Evolutionary conservation across 2,329 filamentous ascomycete species (phyloP).

Genomic region (Beauveria varroae): DNA sequence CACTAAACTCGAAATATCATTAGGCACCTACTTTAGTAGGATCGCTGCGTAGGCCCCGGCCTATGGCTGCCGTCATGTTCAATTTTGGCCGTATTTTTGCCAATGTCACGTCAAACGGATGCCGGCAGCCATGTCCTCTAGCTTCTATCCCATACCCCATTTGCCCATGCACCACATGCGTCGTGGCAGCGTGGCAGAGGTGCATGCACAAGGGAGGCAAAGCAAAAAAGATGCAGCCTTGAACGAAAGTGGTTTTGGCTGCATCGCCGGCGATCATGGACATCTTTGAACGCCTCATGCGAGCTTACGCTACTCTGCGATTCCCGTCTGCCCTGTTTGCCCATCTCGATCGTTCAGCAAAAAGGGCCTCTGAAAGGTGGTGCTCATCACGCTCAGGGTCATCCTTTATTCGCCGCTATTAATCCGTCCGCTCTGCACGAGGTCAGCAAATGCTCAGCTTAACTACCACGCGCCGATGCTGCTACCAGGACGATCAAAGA

Average conservation of each 20-base stretch:
- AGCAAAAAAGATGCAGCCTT: not conserved
- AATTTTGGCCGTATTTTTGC: not conserved
- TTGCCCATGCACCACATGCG: not conserved
- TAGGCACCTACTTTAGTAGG: not conserved
- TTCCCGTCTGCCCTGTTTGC: not conserved
- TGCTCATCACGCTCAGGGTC: not conserved
- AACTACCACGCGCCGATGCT: not conserved
- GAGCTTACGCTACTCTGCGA: not conserved
- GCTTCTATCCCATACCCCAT: not conserved
- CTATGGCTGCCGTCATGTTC: not conserved
- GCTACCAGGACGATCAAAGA: not conserved
- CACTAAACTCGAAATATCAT: not conserved
- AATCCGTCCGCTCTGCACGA: not conserved
- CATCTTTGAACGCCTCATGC: not conserved
- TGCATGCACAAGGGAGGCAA: not conserved
- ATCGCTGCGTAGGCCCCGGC: not conserved
- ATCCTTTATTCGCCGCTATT: not conserved
- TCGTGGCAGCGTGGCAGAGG: not conserved
- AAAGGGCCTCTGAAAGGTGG: not conserved
- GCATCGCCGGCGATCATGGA: not conserved
- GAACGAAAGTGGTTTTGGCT: not conserved
- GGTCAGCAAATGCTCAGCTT: constrained; percentile 1
- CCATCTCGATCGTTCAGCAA: not conserved
- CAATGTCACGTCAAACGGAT: not conserved
- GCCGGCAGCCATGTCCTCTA: not conserved